Percentiles rank a stretch among this genome's conserved stretches.
Evolutionary conservation across 805 yeast species (phyloP).

Genomic region (Candida rishiriensis): DNA sequence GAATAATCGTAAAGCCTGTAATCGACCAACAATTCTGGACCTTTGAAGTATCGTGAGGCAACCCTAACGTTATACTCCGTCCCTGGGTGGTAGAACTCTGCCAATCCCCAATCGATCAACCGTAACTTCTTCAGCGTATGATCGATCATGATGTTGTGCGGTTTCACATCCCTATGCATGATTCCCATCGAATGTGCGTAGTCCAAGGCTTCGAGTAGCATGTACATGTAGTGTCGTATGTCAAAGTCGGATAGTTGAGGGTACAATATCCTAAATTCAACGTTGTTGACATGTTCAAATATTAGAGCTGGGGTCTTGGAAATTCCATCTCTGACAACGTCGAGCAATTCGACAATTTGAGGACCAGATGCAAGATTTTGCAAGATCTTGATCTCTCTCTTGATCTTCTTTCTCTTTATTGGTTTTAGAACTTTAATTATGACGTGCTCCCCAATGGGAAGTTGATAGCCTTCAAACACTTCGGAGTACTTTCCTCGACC

Average conservation of each 20-base stretch:
- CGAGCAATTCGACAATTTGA: constrained; percentile 70
- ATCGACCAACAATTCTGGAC: constrained; percentile 86
- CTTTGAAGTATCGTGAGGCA: constrained; percentile 89
- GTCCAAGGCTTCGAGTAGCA: constrained; percentile 78
- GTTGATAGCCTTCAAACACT: constrained; percentile 79
- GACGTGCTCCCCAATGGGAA: constrained; percentile 57
- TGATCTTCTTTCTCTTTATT: constrained; percentile 86
- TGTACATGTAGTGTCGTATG: constrained; percentile 77
- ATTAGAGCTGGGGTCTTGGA: constrained; percentile 82
- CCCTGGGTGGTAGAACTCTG: constrained; percentile 88
- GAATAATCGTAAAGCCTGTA: constrained; percentile 88
- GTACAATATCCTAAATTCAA: constrained; percentile 77
- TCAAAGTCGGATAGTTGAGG: constrained; percentile 73
- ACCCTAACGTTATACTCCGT: constrained; percentile 90
- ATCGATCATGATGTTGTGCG: constrained; percentile 94
- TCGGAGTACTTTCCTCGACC: constrained; percentile 97
- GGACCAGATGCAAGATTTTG: constrained; percentile 84
- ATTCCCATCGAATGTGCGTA: constrained; percentile 93
- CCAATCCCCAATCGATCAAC: constrained; percentile 93
- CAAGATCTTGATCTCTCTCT: constrained; percentile 81
- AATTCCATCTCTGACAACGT: constrained; percentile 76
- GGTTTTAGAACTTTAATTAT: constrained; percentile 91
- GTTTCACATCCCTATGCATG: constrained; percentile 94
- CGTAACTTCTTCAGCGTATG: constrained; percentile 65
- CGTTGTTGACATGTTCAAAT: constrained; percentile 79